Evolutionary conservation across 2,329 filamentous ascomycete species (phyloP).

Genomic region (Bipolaris gigantea): DNA sequence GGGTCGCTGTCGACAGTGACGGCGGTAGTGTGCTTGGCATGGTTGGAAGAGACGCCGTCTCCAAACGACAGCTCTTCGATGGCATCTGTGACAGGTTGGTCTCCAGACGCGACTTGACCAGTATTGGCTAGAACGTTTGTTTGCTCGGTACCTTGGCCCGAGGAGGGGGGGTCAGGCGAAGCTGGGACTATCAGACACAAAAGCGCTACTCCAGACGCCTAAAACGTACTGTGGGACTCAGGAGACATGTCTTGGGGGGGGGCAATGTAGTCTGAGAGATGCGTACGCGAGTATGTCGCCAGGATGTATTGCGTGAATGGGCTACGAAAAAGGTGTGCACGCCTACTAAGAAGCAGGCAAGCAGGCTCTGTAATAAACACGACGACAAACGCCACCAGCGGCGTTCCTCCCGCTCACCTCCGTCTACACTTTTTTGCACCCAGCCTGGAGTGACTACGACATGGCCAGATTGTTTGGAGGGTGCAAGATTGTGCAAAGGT

Average conservation of each 20-base stretch:
- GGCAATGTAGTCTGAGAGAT: slow-evolving; percentile 16
- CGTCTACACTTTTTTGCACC: slow-evolving; percentile 13
- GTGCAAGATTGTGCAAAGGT: slow-evolving; percentile 13
- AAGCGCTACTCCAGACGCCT: slow-evolving; percentile 15
- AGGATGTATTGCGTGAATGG: slow-evolving; percentile 25
- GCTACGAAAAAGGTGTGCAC: slow-evolving; percentile 26
- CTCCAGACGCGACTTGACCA: slow-evolving; percentile 25
- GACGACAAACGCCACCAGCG: slow-evolving; percentile 22
- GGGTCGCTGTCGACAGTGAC: slow-evolving; percentile 37
- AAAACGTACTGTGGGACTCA: slow-evolving; percentile 37
- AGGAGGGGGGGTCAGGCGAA: slow-evolving; percentile 27
- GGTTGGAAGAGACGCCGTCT: slow-evolving; percentile 22
- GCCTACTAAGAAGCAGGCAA: slow-evolving; percentile 29
- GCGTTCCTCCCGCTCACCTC: slow-evolving; percentile 17
- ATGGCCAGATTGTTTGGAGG: slow-evolving; percentile 14
- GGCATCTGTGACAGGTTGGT: slow-evolving; percentile 26
- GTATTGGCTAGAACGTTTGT: slow-evolving; percentile 31
- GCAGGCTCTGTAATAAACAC: slow-evolving; percentile 39
- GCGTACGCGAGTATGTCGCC: slow-evolving; percentile 19
- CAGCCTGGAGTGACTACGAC: slow-evolving; percentile 18
- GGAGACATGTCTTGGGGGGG: slow-evolving; percentile 39
- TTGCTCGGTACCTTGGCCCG: slow-evolving; percentile 35
- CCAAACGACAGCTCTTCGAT: slow-evolving; percentile 30
- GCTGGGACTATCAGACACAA: slow-evolving; percentile 34
- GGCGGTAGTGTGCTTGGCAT: slow-evolving; percentile 27